Conservation (phyloP, 2,329 filamentous ascomycete species). For the Sporothrix protearum region DNA sequence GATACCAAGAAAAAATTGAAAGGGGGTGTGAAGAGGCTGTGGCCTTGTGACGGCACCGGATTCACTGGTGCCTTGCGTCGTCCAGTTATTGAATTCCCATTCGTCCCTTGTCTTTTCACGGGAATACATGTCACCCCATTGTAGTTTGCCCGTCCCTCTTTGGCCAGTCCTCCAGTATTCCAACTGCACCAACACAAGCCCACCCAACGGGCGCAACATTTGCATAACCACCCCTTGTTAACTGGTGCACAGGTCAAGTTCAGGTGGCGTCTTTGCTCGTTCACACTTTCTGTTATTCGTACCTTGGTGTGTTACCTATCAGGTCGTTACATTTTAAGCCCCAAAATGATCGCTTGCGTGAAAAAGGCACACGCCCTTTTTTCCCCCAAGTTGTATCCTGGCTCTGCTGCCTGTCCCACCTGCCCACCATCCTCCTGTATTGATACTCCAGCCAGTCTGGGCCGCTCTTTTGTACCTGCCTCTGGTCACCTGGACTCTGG, state of each 20-base stretch:
- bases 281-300: no score
- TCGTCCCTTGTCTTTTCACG: not conserved
- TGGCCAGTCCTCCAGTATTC: not conserved
- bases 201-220: not conserved
- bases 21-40: not conserved
- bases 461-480: not conserved
- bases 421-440: not conserved
- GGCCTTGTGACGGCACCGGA: not conserved
- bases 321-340: not conserved
- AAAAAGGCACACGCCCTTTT: not conserved
- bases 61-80: slow-evolving; percentile 5
- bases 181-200: not conserved
- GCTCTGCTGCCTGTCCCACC: not conserved
- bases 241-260: not conserved
- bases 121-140: not conserved
- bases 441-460: not conserved
- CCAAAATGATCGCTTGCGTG: not conserved
- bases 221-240: not conserved
- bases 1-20: not conserved
- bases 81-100: not conserved
- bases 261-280: not conserved
- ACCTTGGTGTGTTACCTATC: not conserved
- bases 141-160: not conserved
- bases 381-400: not conserved
- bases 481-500: slow-evolving; percentile 10